Evolutionary conservation across 495 filamentous ascomycete genomes (phyloP).

Genomic region (Xylaria nigripes): DNA sequence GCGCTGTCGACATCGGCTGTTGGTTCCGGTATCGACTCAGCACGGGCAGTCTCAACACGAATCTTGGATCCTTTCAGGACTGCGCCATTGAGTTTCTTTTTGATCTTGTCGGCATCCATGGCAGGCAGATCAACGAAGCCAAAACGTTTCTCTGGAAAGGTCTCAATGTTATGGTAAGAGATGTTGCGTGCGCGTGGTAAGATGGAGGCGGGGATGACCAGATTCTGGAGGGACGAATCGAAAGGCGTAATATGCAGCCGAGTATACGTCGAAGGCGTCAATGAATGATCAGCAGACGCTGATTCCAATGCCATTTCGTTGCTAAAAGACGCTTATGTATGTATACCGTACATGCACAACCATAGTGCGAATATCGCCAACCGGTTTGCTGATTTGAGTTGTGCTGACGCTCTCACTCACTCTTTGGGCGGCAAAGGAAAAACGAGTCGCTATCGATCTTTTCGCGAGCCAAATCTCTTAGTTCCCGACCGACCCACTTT

Average conservation of each 20-base stretch:
- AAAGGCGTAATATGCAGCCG: conserved; percentile 85
- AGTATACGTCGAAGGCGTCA: conserved; percentile 28
- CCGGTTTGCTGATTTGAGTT: neutral
- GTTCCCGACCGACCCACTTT: neutral
- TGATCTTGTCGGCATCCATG: conserved; percentile 77
- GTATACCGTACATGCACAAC: neutral
- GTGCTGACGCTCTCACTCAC: too few species aligned
- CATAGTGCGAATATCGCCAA: neutral
- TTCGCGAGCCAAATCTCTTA: neutral
- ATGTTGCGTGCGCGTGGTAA: conserved; percentile 61
- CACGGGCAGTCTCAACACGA: conserved; percentile 67
- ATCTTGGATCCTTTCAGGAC: conserved; percentile 81
- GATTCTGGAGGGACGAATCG: conserved; percentile 57
- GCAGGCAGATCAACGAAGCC: conserved; percentile 77
- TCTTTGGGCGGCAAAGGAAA: neutral
- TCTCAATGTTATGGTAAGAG: conserved; percentile 73
- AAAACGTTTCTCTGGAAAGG: conserved; percentile 84
- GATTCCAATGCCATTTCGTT: conserved; percentile 3
- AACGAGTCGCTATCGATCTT: neutral
- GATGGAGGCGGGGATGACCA: conserved; percentile 60
- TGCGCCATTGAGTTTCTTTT: conserved; percentile 86
- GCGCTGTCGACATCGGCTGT: conserved; percentile 27
- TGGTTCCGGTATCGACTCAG: conserved; percentile 33
- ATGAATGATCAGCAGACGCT: conserved; percentile 1
- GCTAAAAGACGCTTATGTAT: too few species aligned